Base-by-base conservation (phyloP, 257 asterid species). In the Solanum lycopersicoides region DNA sequence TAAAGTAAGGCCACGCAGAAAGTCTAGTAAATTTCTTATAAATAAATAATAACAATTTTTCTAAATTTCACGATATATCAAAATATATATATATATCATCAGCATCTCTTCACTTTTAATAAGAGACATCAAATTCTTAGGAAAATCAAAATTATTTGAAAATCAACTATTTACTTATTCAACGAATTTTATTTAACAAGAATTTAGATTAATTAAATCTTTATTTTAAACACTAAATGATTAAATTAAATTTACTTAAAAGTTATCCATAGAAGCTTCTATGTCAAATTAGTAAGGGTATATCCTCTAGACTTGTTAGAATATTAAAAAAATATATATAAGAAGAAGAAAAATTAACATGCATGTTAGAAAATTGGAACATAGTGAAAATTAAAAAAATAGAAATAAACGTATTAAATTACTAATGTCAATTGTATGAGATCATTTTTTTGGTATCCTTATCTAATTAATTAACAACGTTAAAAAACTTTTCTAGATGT, bases 341-440 rank as follows among this genome's bases (percentile, higher is more conserved):
- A 23, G 34, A 50, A 50, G 21, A 18, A n/a, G n/a, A n/a, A n/a
- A 11, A 30, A 82, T 2, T 14, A 79, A 2, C 77, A 71, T 9
- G 77, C 85, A 47, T 28, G 69, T 18, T 82, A 80, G 69, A 82
- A 79, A 82, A 50, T 82, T 82, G 69, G 30, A 82, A 47, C 66
- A 82, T 47, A 18, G 65, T 30, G 42, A 45, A 82, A 30, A 32
- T 50, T 10, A 42, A 3, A 41, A 21, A 82, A 1, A 45, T 20
- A 42, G 7, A 23, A n/a, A 47, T 15, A 47, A 6, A 50, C 30
- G 21, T 50, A 50, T 6, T 50, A 50, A 30, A 50, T 20, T 30
- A 50, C 20, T 50, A 80, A 32, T 82, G 85, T 82, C 85, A 82
- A 50, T 60, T 82, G 69, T 25, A 82, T 50, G 85, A 82, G 45